Conservation (phyloP, 257 asterid genomes). For the Eucommia ulmoides region DNA sequence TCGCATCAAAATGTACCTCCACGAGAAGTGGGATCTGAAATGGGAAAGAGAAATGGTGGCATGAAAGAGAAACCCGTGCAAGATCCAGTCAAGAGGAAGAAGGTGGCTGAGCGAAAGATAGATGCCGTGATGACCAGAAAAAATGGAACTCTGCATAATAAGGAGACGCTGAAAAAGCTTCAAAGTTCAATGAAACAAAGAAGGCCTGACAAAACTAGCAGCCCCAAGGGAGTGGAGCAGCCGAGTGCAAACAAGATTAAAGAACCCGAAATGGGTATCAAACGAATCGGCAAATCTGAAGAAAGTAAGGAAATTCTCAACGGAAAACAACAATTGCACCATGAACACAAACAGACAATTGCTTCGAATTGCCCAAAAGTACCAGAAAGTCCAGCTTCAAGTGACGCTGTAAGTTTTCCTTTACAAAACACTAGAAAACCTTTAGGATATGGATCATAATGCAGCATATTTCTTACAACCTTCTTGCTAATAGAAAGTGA, state of each 20-base stretch:
- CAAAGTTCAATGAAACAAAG: conserved; percentile 30
- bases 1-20: conserved; percentile 13
- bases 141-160: conserved; percentile 14
- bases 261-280: conserved; percentile 15
- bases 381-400: conserved; percentile 11
- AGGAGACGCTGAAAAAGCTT: conserved; percentile 16
- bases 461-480: no score
- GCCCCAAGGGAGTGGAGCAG: conserved; percentile 17
- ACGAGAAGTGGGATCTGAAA: conserved; percentile 10
- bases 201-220: conserved; percentile 20
- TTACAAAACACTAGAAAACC: no score
- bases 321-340: conserved; percentile 2
- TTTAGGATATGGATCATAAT: no score
- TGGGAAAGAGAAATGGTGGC: no score
- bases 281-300: conserved; percentile 3
- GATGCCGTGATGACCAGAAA: conserved; percentile 25
- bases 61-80: conserved; percentile 19
- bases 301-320: conserved; percentile 9
- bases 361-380: conserved; percentile 8
- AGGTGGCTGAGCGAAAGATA: conserved; percentile 19
- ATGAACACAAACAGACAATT: conserved; percentile 10
- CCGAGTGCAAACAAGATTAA: conserved; percentile 9
- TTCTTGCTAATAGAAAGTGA: no score
- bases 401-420: conserved; percentile 29
- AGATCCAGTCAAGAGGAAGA: conserved; percentile 20